Base-by-base conservation (phyloP, 2,329 filamentous ascomycete genomes). In the Aspergillus hiratsukae region DNA sequence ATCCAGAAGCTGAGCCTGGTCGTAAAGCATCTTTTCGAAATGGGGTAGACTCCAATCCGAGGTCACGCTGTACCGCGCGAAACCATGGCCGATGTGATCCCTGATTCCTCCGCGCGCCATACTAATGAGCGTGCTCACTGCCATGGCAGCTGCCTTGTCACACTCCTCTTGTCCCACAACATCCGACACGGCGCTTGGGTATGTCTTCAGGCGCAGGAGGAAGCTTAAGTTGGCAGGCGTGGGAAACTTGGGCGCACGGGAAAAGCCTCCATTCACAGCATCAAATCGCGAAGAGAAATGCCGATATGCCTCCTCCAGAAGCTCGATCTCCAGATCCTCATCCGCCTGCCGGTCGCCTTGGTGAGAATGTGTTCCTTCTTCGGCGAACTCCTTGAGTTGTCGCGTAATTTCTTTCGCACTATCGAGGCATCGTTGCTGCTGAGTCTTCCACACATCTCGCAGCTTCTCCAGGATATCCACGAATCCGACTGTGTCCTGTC, bases 1-100 rank as follows among this genome's bases (percentile, higher is more conserved):
- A 25, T 87, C 83, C 2, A 99, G 77, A 1, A 97, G 81, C 63
- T 97, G 87, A 0, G 90, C 87, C 67, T 99, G 96, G 69, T 97
- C 94, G 54, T 91, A 91, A 9, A 97, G 83, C 83, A 97, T 91
- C 78, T 97, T 97, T 77, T 99, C 94, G 66, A 97, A 99, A 71
- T 96, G 92, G 10, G 94, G 94, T 49, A 97, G 78, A 60, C 88
- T 90, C 94, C 94, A 99, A 74, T 97, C 90, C 14, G 86, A 79
- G 0, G 93, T 97, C 7, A 96, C 88, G 14, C 91, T 96, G 70
- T 96, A 97, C 52, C 93, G 84, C 40, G 88, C 85, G 65, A 91
- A 91, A 6, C 90, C 89, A 68, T 89, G 83, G 46, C 89, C 89
- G 58, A 93, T 83, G 59, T 90, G 87, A 66, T 91, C 89, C 60